Evolutionary conservation across 345 rosid species (phyloP).

Genomic region (Acer negundo): DNA sequence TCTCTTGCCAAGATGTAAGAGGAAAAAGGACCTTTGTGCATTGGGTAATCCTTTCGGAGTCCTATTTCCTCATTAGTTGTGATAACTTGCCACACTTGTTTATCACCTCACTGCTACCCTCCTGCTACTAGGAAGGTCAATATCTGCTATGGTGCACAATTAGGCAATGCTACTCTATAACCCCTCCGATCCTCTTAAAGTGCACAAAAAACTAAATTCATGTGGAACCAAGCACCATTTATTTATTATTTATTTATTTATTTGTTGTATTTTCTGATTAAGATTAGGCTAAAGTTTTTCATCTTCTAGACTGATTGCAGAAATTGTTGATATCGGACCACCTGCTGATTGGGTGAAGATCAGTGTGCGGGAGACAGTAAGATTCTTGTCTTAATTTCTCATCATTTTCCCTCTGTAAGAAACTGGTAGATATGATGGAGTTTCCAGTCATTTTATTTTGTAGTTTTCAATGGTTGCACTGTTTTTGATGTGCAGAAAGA

Average conservation of each 20-base stretch:
- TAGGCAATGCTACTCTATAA: background rate
- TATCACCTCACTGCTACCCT: background rate
- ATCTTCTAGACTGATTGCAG: conserved; percentile 45
- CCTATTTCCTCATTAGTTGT: background rate
- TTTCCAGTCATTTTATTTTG: conserved; percentile 19
- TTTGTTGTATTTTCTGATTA: conserved; percentile 5
- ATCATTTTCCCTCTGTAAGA: background rate
- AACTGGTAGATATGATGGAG: conserved; percentile 3
- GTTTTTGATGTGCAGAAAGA: conserved; percentile 52
- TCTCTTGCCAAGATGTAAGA: background rate
- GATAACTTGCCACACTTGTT: background rate
- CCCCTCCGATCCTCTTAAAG: background rate
- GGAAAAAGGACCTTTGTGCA: background rate
- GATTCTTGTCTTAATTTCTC: conserved; percentile 25
- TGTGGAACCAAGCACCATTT: background rate
- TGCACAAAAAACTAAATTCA: background rate
- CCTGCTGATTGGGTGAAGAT: conserved; percentile 97
- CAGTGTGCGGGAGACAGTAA: conserved; percentile 72
- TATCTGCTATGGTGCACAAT: background rate
- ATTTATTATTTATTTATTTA: background rate
- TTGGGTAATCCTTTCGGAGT: conserved; percentile 1
- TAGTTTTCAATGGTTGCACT: conserved; percentile 27
- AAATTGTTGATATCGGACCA: conserved; percentile 69
- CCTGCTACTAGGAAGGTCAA: background rate
- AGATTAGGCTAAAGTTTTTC: conserved; percentile 27